phyloP scores from a whole-genome alignment of 1,139 yeast species.

The Saccharomycopsis hybrid region DNA sequence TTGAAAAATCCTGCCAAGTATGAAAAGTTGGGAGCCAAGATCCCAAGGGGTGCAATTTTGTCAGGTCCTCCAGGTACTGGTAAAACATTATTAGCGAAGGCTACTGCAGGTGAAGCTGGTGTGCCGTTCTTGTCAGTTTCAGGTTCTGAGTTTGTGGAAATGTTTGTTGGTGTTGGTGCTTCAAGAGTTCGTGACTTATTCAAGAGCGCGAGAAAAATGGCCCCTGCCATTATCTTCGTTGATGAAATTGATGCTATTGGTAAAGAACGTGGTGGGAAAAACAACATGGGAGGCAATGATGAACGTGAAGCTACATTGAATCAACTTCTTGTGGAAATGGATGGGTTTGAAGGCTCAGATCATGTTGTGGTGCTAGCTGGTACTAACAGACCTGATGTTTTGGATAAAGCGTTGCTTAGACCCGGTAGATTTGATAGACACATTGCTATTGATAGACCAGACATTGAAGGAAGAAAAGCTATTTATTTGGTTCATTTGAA shows the following conservation, averaged over 20 bases:
- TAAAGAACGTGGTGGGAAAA: conserved; percentile 79
- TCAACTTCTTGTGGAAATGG: conserved; percentile 96
- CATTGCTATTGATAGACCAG: conserved; percentile 86
- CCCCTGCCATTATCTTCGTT: conserved; percentile 89
- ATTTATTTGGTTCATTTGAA: conserved; percentile 80
- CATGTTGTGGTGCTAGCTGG: conserved; percentile 97
- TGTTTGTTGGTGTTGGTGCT: conserved; percentile 99
- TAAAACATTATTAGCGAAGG: conserved; percentile 94
- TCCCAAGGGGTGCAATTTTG: conserved; percentile 94
- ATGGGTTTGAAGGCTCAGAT: conserved; percentile 83
- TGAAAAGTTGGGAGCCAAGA: conserved; percentile 89
- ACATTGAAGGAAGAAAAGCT: conserved; percentile 86
- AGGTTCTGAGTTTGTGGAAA: conserved; percentile 97
- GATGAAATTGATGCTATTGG: conserved; percentile 99
- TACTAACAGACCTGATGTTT: conserved; percentile 89
- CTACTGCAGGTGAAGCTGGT: conserved; percentile 98
- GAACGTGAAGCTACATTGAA: conserved; percentile 95
- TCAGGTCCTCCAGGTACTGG: conserved; percentile 99
- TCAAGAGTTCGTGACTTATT: conserved; percentile 93
- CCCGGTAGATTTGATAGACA: conserved; percentile 98
- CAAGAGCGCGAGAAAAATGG: conserved; percentile 84
- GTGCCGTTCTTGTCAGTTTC: conserved; percentile 94
- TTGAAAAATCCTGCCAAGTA: conserved; percentile 84
- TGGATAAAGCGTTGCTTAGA: conserved; percentile 87
- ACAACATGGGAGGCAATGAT: conserved; percentile 81